A percentile compares a stretch with the other conserved stretches of the same genome.
phyloP scores from a whole-genome alignment of 306 rosid genomes.

The Cyamopsis tetragonoloba region DNA sequence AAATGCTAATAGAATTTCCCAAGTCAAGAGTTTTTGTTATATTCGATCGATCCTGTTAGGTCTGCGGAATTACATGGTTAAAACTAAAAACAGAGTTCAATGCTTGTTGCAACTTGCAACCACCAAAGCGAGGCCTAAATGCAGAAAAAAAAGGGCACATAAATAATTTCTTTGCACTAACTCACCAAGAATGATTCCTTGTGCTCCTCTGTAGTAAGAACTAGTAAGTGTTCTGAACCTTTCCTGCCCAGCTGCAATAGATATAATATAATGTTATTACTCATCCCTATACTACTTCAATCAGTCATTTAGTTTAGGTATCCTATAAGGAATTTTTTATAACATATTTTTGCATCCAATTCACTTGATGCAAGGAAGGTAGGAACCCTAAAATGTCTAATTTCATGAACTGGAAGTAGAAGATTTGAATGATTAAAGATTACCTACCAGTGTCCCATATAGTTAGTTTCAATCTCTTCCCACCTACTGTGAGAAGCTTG shows the following conservation, averaged over 20 bases:
- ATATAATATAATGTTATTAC: constrained; percentile 22
- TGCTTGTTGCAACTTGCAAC: background rate
- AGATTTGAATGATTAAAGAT: background rate
- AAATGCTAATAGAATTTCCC: background rate
- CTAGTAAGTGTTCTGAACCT: constrained; percentile 91
- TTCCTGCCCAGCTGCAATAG: constrained; percentile 93
- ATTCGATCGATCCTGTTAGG: background rate
- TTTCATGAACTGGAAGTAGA: constrained; percentile 16
- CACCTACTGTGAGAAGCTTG: constrained; percentile 75
- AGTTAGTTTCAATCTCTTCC: constrained; percentile 88
- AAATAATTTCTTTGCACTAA: constrained; percentile 20
- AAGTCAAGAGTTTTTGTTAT: background rate
- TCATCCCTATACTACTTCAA: constrained; percentile 37
- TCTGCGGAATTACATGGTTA: background rate
- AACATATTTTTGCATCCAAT: constrained; percentile 5
- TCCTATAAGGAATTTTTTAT: background rate
- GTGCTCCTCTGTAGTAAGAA: constrained; percentile 93
- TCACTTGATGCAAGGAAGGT: background rate
- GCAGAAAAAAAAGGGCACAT: background rate
- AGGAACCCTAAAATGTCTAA: background rate
- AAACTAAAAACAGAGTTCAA: background rate
- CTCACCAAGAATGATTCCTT: constrained; percentile 93
- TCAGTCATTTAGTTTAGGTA: constrained; percentile 35
- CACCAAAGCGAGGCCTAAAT: background rate
- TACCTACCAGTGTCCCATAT: constrained; percentile 99